Evolutionary conservation across 2,329 filamentous ascomycete genomes (phyloP), one percentile per base, ranked within the genome.

Genomic region (Chaetomiaceae sp.): DNA sequence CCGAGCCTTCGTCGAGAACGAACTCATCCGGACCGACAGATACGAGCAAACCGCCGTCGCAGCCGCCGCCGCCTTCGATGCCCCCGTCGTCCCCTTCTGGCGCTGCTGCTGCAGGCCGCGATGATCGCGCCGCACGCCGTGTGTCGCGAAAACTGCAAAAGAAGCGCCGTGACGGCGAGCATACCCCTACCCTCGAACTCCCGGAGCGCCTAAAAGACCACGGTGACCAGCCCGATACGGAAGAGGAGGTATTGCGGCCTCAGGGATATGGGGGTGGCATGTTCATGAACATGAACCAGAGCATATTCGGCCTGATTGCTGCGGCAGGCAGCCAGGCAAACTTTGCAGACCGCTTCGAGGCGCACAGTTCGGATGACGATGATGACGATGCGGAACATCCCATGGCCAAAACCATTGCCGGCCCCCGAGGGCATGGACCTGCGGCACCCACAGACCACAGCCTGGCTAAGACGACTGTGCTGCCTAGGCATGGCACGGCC

Each of bases 271-370:
- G 69, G 33, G 68, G 72, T 13, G 71, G 75, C 56, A 73, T 78
- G 66, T 76, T 78, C 52, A 73, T 81, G 69, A 89, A 90, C 63
- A 89, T 95, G 83, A 93, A 96, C 68, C 91, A 96, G 74, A 95
- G 89, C 58, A 85, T 97, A 49, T 95, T 96, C 67, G 90, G 89
- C 48, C 81, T 97, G 70, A 91, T 97, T 59, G 88, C 91, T 6
- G 89, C 89, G 14, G 89, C 89, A 33, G 89, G 90, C 6, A 91
- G 89, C 25, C 83, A 82, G 53, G 84, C 87, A 45, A 86, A 95
- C 68, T 90, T 95, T 64, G 85, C 88, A 66, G 79, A 87, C 53
- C 81, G 87, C 33, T 92, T 93, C 66, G 86, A 90, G 63, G 86
- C 73, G 44, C 76, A 86, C 58, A 90, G 86, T 35, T 93, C 88